phyloP scores from a whole-genome alignment of 768 basidiomycete genomes.

The Cytidiella melzeri region DNA sequence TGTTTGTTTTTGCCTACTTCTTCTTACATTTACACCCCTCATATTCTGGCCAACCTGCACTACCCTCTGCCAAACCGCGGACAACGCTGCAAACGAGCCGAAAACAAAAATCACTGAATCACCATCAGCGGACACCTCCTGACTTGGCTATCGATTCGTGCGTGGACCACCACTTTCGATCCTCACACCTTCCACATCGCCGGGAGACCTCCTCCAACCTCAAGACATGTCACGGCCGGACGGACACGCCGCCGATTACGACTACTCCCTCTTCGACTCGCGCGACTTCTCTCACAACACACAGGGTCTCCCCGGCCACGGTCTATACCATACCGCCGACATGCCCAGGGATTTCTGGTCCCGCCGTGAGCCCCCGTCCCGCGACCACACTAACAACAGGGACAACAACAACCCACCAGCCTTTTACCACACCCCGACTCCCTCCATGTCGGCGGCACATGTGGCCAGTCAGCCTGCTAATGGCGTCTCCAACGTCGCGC shows the following conservation, averaged over 20 bases:
- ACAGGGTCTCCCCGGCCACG: background rate
- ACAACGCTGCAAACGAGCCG: slow-evolving; percentile 6
- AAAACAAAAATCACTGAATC: slow-evolving; percentile 7
- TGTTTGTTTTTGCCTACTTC: slow-evolving; percentile 19
- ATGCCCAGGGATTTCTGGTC: slow-evolving; percentile 12
- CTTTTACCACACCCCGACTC: slow-evolving; percentile 18
- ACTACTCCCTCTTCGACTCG: slow-evolving; percentile 17
- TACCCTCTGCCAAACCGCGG: slow-evolving; percentile 18
- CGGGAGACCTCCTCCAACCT: slow-evolving; percentile 1
- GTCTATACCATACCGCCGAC: slow-evolving; percentile 15
- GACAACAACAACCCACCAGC: background rate
- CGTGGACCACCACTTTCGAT: slow-evolving; percentile 7
- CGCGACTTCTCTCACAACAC: slow-evolving; percentile 12
- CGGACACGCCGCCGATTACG: slow-evolving; percentile 18
- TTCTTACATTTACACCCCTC: slow-evolving; percentile 10
- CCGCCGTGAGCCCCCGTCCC: slow-evolving; percentile 11
- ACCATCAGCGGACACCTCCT: slow-evolving; percentile 4
- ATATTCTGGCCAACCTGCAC: slow-evolving; percentile 16
- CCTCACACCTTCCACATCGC: slow-evolving; percentile 15
- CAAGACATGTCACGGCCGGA: slow-evolving; percentile 25
- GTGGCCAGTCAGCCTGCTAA: background rate
- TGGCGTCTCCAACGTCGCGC: slow-evolving; percentile 19
- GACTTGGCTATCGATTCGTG: slow-evolving; percentile 16
- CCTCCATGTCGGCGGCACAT: slow-evolving; percentile 14
- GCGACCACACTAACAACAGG: background rate